These are phyloP conservation scores for Boletus insuetus DNA, from an alignment of 768 basidiomycete species.

Conservation along the genomic window DNA sequence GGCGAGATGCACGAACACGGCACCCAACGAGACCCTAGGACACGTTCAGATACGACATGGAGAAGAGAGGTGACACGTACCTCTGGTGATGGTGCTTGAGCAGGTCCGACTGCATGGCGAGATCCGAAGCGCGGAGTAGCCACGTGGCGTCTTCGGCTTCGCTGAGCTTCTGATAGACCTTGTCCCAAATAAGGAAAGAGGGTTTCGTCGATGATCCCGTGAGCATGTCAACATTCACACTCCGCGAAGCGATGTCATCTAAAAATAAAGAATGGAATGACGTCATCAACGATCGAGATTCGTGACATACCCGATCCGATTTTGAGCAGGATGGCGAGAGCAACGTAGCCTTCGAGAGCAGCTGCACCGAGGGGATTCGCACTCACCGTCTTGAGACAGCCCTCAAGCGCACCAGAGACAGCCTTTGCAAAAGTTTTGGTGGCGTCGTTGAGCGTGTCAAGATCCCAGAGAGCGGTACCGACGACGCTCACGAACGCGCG, in stretches of 20 bases:
- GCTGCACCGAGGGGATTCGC: slow-evolving; percentile 60
- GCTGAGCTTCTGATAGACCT: slow-evolving; percentile 72
- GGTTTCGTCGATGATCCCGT: slow-evolving; percentile 58
- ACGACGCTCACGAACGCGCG: slow-evolving; percentile 62
- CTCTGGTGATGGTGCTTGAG: slow-evolving; percentile 52
- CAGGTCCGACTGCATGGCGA: slow-evolving; percentile 46
- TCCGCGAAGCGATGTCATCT: slow-evolving; percentile 50
- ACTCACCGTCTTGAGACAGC: slow-evolving; percentile 61
- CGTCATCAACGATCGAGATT: background rate
- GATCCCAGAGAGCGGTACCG: slow-evolving; percentile 57
- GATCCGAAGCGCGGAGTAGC: slow-evolving; percentile 67
- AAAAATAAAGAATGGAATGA: background rate
- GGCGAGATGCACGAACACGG: slow-evolving; percentile 65
- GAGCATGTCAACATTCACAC: slow-evolving; percentile 48
- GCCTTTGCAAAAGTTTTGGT: slow-evolving; percentile 51
- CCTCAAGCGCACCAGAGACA: slow-evolving; percentile 63
- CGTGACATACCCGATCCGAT: slow-evolving; percentile 19
- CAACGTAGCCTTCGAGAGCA: slow-evolving; percentile 84
- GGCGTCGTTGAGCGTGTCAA: slow-evolving; percentile 41
- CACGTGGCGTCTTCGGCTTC: slow-evolving; percentile 66
- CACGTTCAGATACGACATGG: background rate
- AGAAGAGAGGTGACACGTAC: slow-evolving; percentile 18
- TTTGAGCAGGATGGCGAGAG: slow-evolving; percentile 61
- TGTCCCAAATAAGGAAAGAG: slow-evolving; percentile 86
- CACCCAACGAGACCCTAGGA: slow-evolving; percentile 58